phyloP scores from a whole-genome alignment of 2,329 filamentous ascomycete species.

The Iodosphaeria phyllophila region DNA sequence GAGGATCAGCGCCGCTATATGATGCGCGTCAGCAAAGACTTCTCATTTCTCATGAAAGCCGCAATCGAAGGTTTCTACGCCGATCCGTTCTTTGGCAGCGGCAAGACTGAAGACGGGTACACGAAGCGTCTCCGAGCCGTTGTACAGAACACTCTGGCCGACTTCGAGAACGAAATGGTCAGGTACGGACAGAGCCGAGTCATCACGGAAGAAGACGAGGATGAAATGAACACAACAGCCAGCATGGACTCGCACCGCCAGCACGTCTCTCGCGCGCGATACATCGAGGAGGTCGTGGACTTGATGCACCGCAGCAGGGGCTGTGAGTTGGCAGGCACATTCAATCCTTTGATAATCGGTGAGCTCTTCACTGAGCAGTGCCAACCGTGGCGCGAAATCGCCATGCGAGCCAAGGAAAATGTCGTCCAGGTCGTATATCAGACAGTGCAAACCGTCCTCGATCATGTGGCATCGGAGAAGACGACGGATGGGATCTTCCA shows the following conservation, averaged over 20 bases:
- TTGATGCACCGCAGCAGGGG: constrained; percentile 12
- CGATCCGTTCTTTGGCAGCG: constrained; percentile 11
- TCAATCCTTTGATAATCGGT: constrained; percentile 15
- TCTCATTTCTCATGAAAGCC: constrained; percentile 8
- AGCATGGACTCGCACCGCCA: neutral
- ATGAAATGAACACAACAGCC: neutral
- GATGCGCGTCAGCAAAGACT: constrained; percentile 9
- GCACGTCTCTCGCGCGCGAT: constrained; percentile 5
- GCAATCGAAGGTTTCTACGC: constrained; percentile 13
- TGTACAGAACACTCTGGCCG: constrained; percentile 8
- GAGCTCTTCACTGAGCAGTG: constrained; percentile 16
- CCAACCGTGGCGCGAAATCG: constrained; percentile 11
- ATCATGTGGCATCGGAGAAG: constrained; percentile 6
- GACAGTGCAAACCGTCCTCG: constrained; percentile 6
- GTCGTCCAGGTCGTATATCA: constrained; percentile 7
- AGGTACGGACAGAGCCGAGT: constrained; percentile 6
- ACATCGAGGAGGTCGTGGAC: constrained; percentile 8
- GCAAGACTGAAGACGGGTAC: constrained; percentile 5
- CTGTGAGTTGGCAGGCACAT: constrained; percentile 17
- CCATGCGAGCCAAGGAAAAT: constrained; percentile 4
- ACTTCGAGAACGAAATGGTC: constrained; percentile 9
- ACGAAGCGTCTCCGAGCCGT: constrained; percentile 9
- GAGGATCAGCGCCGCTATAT: constrained; percentile 14
- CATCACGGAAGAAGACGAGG: constrained; percentile 2
- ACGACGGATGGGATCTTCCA: constrained; percentile 7